Base-by-base conservation (phyloP, 179 eudicot genomes). In the Beta lomatogona region DNA sequence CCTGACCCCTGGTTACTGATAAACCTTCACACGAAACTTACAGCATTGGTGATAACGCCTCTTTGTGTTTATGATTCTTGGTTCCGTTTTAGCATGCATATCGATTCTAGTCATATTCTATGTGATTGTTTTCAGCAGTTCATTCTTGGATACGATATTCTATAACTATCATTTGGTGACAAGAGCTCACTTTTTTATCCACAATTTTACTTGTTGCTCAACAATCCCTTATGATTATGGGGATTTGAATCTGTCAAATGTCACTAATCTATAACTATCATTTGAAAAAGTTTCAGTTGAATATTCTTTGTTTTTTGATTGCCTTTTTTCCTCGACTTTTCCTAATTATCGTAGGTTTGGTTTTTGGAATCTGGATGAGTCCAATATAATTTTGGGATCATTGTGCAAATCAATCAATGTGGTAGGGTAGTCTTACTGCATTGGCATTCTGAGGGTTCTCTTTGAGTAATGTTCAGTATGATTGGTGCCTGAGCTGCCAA, bases 401-500 rank as follows among this genome's bases (percentile, higher is more conserved):
- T 46, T 31, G 44, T 28, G 36, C 0, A 63, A 21, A 63, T n/a
- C 21, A 25, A 8, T 71, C 9, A 9, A 31, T 21, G 12, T 66
- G 71, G 19, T 66, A 11, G 19, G 4, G 21, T 36, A 6, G 12
- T 36, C 21, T 46, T 46, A 13, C 15, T 46, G 25, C 50, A 19
- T 45, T 45, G 6, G 22, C 25, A 31, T 71, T 46, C 55, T 71
- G 55, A 45, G 31, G 25, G 74, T 3, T 44, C 9, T 46, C 13
- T n/a, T 45, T 18, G 5, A 46, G 57, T 21, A 18, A 6, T 50
- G 3, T 21, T 21, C 53, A 36, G 11, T 13, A n/a, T 46, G 22
- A 15, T 69, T 69, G 74, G 15, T 46, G 54, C 28, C 46, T 46
- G 74, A 46, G 52, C 74, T 70, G 22, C 59, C 75, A 71, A 48